Percentiles rank a stretch among this genome's conserved stretches.
Conservation (phyloP, 257 asterid genomes). For the Marsdenia floribunda region DNA sequence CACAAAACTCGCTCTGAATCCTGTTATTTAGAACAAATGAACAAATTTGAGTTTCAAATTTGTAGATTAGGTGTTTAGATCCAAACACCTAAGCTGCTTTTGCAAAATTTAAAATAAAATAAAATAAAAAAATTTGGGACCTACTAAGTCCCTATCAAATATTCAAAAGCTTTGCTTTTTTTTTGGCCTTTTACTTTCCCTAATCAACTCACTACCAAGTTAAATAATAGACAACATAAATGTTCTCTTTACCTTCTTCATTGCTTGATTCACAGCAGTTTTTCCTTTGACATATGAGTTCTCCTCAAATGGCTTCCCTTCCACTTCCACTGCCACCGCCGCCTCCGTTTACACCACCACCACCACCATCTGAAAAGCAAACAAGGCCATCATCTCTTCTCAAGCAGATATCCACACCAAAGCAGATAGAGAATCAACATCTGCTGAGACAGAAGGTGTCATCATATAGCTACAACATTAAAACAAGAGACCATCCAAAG, state of each 20-base stretch:
- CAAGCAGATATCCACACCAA: slow-evolving; percentile 30
- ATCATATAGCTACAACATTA: slow-evolving; percentile 28
- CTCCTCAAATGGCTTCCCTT: slow-evolving; percentile 28
- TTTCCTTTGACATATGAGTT: slow-evolving; percentile 3
- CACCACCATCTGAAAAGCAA: slow-evolving; percentile 26
- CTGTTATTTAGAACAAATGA: not conserved
- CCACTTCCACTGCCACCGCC: slow-evolving; percentile 22
- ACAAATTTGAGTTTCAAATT: no score
- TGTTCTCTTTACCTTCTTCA: slow-evolving; percentile 20
- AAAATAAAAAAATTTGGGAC: slow-evolving; percentile 29
- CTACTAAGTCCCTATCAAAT: slow-evolving; percentile 42
- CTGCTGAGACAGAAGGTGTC: slow-evolving; percentile 26
- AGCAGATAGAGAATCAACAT: slow-evolving; percentile 33
- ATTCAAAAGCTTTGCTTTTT: slow-evolving; percentile 43
- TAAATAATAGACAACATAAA: slow-evolving; percentile 33
- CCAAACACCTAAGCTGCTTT: slow-evolving; percentile 32
- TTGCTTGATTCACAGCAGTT: slow-evolving; percentile 12
- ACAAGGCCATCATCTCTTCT: slow-evolving; percentile 31
- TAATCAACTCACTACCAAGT: slow-evolving; percentile 35
- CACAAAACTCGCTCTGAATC: slow-evolving; percentile 17
- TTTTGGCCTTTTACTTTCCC: slow-evolving; percentile 22
- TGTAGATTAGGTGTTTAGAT: no score
- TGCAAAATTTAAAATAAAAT: slow-evolving; percentile 29
- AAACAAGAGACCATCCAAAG: slow-evolving; percentile 46
- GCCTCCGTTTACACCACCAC: slow-evolving; percentile 21